Evolutionary conservation across 2,329 filamentous ascomycete genomes (phyloP).

Genomic region (Aspergillus sp.): DNA sequence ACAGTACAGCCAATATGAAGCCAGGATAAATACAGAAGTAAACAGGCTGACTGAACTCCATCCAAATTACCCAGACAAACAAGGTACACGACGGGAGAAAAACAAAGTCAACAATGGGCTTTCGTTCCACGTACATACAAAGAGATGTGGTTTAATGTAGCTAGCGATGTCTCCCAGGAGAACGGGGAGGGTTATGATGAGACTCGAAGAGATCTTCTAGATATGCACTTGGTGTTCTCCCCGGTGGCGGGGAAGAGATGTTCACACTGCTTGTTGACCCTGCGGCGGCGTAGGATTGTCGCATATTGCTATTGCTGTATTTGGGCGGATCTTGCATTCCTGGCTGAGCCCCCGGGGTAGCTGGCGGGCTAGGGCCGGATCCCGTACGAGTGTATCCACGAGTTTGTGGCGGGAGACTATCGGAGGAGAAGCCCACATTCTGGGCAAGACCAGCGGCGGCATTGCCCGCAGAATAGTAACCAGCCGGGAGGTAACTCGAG

Average conservation of each 20-base stretch:
- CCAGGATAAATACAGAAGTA: neutral
- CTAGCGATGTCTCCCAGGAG: slow-evolving; percentile 9
- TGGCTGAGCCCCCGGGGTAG: slow-evolving; percentile 57
- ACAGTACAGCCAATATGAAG: neutral
- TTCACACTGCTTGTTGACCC: slow-evolving; percentile 61
- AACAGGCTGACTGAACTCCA: neutral
- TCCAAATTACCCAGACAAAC: neutral
- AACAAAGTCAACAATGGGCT: neutral
- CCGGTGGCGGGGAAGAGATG: slow-evolving; percentile 63
- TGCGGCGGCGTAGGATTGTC: slow-evolving; percentile 33
- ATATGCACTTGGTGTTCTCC: slow-evolving; percentile 81
- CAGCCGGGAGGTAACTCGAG: slow-evolving; percentile 80
- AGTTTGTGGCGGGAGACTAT: slow-evolving; percentile 62
- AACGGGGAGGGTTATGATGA: slow-evolving; percentile 44
- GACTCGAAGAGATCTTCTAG: slow-evolving; percentile 87
- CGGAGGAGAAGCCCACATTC: slow-evolving; percentile 46
- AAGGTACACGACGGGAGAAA: neutral
- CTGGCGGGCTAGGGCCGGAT: slow-evolving; percentile 60
- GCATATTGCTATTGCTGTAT: slow-evolving; percentile 19
- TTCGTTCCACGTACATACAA: neutral
- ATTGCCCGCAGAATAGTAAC: slow-evolving; percentile 78
- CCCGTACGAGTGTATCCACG: slow-evolving; percentile 51
- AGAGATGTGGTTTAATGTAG: neutral
- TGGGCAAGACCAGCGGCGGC: slow-evolving; percentile 48
- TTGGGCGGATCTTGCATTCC: slow-evolving; percentile 36